These are phyloP conservation scores for Hypoxylon sp. DNA, from an alignment of 2,329 filamentous ascomycete genomes.

Conservation along the genomic window DNA sequence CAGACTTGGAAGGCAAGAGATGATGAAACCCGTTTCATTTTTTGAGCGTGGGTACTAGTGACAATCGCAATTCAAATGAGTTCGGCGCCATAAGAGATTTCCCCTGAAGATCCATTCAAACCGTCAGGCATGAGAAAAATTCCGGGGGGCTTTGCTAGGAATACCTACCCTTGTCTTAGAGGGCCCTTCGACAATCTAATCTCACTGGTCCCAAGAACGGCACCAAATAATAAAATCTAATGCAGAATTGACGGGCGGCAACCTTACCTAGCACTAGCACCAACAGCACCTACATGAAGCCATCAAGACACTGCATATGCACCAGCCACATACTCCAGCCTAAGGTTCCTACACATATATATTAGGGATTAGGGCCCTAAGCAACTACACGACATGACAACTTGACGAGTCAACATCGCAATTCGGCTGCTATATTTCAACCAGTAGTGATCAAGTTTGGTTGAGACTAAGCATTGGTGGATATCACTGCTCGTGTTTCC, in stretches of 20 bases:
- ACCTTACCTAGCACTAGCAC: neutral
- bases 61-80: constrained; percentile 40
- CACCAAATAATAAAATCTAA: constrained; percentile 25
- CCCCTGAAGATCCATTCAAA: constrained; percentile 40
- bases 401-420: too few species aligned
- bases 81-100: constrained; percentile 21
- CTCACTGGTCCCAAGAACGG: constrained; percentile 15
- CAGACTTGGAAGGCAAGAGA: too few species aligned
- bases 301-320: neutral
- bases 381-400: too few species aligned
- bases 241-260: constrained; percentile 23
- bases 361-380: too few species aligned
- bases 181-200: constrained; percentile 19
- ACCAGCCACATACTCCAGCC: constrained; percentile 16
- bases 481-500: too few species aligned
- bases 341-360: neutral
- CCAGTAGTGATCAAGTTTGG: too few species aligned
- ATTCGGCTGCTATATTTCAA: too few species aligned
- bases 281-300: neutral
- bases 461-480: too few species aligned
- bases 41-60: constrained; percentile 38
- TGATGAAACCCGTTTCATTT: constrained; percentile 37
- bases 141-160: constrained; percentile 24
- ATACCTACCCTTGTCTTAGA: constrained; percentile 27
- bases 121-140: constrained; percentile 26